These are phyloP conservation scores for Phytopythium sindhum DNA, from an alignment of 352 stramenopile genomes.

Conservation along the genomic window DNA sequence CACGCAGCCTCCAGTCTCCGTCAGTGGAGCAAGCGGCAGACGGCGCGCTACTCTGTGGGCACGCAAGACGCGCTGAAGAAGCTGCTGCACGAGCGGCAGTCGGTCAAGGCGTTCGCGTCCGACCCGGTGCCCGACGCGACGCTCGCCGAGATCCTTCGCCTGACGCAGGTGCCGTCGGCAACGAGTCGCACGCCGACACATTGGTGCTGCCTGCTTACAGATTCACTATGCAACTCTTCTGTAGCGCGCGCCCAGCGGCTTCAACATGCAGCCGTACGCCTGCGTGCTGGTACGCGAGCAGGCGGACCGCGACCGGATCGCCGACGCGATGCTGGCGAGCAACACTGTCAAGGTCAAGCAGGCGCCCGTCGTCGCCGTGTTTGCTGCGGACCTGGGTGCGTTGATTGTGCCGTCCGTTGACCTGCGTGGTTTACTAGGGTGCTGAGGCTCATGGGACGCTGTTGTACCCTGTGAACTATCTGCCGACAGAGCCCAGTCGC, in stretches of 20 bases:
- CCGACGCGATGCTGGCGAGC: constrained; percentile 69
- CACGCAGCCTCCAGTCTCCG: not conserved
- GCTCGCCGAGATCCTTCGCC: constrained; percentile 52
- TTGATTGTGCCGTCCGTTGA: not conserved
- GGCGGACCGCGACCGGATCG: constrained; percentile 62
- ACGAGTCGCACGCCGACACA: not conserved
- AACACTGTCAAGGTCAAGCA: constrained; percentile 76
- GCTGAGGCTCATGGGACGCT: constrained; percentile 1
- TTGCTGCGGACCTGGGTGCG: constrained; percentile 67
- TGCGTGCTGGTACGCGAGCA: constrained; percentile 72
- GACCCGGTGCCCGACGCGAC: constrained; percentile 42
- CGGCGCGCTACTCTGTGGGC: not conserved
- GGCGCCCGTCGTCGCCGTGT: constrained; percentile 75
- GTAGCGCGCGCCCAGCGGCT: constrained; percentile 68
- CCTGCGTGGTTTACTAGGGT: not conserved
- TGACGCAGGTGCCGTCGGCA: constrained; percentile 41
- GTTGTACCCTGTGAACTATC: not conserved
- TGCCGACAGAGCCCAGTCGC: constrained; percentile 54
- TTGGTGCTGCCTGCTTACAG: not conserved
- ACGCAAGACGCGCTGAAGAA: not conserved
- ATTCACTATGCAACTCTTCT: not conserved
- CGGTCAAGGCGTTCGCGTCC: constrained; percentile 30
- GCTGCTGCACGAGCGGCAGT: constrained; percentile 18
- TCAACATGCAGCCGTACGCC: constrained; percentile 81
- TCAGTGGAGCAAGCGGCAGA: not conserved